Conservation (phyloP, 192 early-diverging fungal species). For the Chytriomyces sp. region DNA sequence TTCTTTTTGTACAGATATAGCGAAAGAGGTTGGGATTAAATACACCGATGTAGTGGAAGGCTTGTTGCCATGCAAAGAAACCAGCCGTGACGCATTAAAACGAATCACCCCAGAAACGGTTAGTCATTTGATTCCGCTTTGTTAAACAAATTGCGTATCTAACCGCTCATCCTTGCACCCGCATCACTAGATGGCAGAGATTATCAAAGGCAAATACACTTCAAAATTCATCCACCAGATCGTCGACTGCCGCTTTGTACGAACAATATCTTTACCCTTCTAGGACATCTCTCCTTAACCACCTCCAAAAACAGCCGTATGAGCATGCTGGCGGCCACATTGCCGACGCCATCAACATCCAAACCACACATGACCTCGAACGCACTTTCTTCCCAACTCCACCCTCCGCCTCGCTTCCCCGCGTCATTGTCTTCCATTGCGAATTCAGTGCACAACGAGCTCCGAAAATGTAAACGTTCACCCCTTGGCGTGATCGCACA, state of each 20-base stretch:
- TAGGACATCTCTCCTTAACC: not conserved
- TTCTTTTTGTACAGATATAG: not conserved
- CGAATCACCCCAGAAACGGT: slow-evolving; percentile 35
- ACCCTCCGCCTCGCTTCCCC: slow-evolving; percentile 26
- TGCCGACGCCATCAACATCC: slow-evolving; percentile 68
- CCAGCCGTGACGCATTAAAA: slow-evolving; percentile 30
- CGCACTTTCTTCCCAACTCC: slow-evolving; percentile 52
- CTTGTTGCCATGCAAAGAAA: not conserved
- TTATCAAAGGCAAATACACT: slow-evolving; percentile 69
- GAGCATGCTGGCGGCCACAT: slow-evolving; percentile 89
- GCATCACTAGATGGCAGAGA: slow-evolving; percentile 50
- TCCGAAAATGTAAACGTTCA: not conserved
- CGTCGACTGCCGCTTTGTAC: slow-evolving; percentile 77
- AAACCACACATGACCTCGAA: slow-evolving; percentile 62
- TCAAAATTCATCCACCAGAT: slow-evolving; percentile 61
- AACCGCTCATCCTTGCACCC: not conserved
- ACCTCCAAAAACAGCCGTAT: slow-evolving; percentile 53
- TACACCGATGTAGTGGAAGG: not conserved
- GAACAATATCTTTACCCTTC: not conserved
- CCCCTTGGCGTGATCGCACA: no score
- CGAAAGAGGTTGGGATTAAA: not conserved
- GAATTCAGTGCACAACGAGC: not conserved
- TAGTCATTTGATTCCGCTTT: not conserved
- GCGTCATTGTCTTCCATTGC: slow-evolving; percentile 74
- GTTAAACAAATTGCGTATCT: not conserved